Conservation (phyloP, 192 early-diverging fungal genomes). For the Lobosporangium transversale region DNA sequence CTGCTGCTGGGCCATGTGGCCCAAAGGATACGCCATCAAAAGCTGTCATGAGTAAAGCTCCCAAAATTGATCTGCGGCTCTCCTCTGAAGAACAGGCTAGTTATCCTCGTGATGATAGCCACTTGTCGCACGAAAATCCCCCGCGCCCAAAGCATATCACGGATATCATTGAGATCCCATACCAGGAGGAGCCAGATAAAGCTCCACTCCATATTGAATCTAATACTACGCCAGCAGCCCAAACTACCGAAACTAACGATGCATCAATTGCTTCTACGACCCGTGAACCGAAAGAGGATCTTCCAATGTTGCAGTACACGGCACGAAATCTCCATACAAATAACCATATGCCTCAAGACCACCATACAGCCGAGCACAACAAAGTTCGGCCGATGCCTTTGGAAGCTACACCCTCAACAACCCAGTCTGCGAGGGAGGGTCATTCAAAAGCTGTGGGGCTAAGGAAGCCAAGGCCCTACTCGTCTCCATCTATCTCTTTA, state of each 20-base stretch:
- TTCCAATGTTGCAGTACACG: no score
- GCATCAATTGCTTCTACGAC: no score
- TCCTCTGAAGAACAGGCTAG: conserved; percentile 33
- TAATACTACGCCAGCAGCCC: not conserved
- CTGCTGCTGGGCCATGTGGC: not conserved
- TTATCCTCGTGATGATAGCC: conserved; percentile 15
- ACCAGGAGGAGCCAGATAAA: no score
- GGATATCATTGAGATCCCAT: conserved; percentile 8
- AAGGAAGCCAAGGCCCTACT: conserved; percentile 2
- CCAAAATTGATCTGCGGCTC: conserved; percentile 17
- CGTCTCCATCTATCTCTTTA: conserved; percentile 5
- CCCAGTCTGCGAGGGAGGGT: not conserved
- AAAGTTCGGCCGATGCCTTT: no score
- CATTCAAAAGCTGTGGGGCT: conserved; percentile 19
- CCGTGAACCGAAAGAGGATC: no score
- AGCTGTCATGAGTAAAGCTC: conserved; percentile 12
- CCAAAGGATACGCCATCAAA: conserved; percentile 6
- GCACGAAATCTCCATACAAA: no score
- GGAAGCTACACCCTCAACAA: no score
- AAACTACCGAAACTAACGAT: no score
- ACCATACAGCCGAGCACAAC: no score
- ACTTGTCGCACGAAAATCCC: conserved; percentile 5
- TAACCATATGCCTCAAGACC: no score
- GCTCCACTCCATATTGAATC: no score
- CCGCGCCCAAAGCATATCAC: conserved; percentile 1